Evolutionary conservation across 345 rosid species (phyloP).

Genomic region (Syzygium oleosum): DNA sequence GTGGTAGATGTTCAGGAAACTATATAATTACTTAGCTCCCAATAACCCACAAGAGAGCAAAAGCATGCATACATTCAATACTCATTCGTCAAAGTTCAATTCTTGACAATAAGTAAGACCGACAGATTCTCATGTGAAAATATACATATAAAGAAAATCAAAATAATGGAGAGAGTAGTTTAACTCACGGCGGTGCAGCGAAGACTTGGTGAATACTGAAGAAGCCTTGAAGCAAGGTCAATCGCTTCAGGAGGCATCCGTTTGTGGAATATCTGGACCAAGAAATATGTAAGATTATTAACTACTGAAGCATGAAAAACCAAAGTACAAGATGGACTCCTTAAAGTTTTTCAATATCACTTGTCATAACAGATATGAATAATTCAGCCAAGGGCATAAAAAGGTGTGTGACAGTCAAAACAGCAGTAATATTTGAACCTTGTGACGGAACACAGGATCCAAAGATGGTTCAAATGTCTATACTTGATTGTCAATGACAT

Average conservation of each 20-base stretch:
- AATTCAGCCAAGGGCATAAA: not conserved
- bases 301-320: not conserved
- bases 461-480: not conserved
- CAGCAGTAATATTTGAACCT: not conserved
- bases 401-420: not conserved
- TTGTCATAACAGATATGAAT: not conserved
- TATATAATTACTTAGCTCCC: not conserved
- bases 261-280: slow-evolving; percentile 60
- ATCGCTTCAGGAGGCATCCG: slow-evolving; percentile 91
- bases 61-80: not conserved
- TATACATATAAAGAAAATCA: not conserved
- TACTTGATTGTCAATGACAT: not conserved
- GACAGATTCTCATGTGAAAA: not conserved
- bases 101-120: not conserved
- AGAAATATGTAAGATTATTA: not conserved
- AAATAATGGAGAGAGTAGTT: not conserved
- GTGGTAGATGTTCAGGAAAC: not conserved
- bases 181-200: slow-evolving; percentile 75
- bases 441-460: not conserved
- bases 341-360: not conserved
- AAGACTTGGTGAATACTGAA: slow-evolving; percentile 77
- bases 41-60: not conserved
- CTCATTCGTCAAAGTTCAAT: not conserved
- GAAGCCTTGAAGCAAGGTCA: slow-evolving; percentile 76
- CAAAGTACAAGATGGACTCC: not conserved